Conservation (phyloP, 805 yeast species). For the Starmerella apis region DNA sequence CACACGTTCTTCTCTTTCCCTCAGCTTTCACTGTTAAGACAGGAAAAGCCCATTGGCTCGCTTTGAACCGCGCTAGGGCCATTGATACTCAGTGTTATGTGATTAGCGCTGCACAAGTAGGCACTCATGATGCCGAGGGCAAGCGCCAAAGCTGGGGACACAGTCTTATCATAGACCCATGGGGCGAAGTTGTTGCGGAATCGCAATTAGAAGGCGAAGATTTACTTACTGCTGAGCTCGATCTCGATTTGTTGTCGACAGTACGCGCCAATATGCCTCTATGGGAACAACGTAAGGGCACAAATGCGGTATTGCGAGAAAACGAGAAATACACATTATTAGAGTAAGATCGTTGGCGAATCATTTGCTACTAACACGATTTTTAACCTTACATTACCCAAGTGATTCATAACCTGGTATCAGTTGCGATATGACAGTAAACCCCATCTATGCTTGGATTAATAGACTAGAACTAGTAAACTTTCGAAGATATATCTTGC, state of each 20-base stretch:
- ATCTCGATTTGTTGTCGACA: slow-evolving; percentile 44
- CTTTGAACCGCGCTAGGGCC: slow-evolving; percentile 72
- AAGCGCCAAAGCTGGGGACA: slow-evolving; percentile 85
- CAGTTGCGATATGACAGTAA: background rate
- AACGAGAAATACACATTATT: background rate
- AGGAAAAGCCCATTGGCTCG: slow-evolving; percentile 84
- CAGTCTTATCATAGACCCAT: slow-evolving; percentile 77
- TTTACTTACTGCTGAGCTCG: slow-evolving; percentile 64
- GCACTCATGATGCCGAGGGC: slow-evolving; percentile 50
- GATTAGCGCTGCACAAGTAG: slow-evolving; percentile 81
- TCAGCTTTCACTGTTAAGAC: slow-evolving; percentile 89
- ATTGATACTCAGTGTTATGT: slow-evolving; percentile 81
- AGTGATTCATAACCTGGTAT: no score
- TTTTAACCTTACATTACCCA: no score
- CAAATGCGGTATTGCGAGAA: background rate
- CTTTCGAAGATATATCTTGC: no score
- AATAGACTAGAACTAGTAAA: no score
- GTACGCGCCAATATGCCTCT: slow-evolving; percentile 64
- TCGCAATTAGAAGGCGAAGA: slow-evolving; percentile 73
- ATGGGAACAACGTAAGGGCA: slow-evolving; percentile 42
- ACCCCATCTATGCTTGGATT: no score
- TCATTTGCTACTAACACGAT: background rate
- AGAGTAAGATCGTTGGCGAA: background rate
- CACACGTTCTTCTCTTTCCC: slow-evolving; percentile 70
- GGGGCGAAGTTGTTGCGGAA: slow-evolving; percentile 72